phyloP scores from a whole-genome alignment of 495 filamentous ascomycete species.

The Penicillium diatomitis region DNA sequence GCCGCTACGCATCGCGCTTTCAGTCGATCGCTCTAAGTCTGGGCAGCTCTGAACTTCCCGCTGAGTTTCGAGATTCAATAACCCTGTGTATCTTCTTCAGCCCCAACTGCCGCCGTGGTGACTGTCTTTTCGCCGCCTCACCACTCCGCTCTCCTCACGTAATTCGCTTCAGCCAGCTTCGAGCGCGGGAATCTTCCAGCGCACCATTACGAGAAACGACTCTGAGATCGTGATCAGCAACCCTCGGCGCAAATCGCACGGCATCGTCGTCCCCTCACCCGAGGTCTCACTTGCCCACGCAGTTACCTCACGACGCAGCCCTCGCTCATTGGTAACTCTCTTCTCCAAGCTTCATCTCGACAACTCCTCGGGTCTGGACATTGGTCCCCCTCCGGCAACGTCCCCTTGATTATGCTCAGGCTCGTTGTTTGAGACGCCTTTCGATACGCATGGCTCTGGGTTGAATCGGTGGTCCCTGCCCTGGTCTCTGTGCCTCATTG shows the following conservation, averaged over 20 bases:
- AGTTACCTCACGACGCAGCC: neutral
- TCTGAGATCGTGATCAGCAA: neutral
- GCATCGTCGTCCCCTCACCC: neutral
- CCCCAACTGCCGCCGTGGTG: too few species aligned
- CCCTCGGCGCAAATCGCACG: neutral
- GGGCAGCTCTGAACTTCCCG: neutral
- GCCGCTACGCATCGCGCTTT: slow-evolving; percentile 25
- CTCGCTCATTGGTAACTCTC: neutral
- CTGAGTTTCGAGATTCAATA: neutral
- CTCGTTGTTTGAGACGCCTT: slow-evolving; percentile 10
- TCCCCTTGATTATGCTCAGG: slow-evolving; percentile 21
- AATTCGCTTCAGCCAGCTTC: too few species aligned
- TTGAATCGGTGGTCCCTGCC: slow-evolving; percentile 10
- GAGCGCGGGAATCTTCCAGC: too few species aligned
- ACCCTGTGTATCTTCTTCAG: too few species aligned
- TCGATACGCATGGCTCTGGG: slow-evolving; percentile 25
- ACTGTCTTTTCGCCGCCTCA: too few species aligned
- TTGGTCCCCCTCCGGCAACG: neutral
- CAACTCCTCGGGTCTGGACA: neutral
- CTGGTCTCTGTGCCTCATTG: neutral
- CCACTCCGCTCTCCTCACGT: too few species aligned
- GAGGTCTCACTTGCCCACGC: neutral
- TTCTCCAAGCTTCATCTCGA: neutral
- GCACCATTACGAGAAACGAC: neutral
- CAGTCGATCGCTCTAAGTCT: slow-evolving; percentile 5